Base-by-base conservation (phyloP, 2,329 filamentous ascomycete species). In the Pyricularia sp. region DNA sequence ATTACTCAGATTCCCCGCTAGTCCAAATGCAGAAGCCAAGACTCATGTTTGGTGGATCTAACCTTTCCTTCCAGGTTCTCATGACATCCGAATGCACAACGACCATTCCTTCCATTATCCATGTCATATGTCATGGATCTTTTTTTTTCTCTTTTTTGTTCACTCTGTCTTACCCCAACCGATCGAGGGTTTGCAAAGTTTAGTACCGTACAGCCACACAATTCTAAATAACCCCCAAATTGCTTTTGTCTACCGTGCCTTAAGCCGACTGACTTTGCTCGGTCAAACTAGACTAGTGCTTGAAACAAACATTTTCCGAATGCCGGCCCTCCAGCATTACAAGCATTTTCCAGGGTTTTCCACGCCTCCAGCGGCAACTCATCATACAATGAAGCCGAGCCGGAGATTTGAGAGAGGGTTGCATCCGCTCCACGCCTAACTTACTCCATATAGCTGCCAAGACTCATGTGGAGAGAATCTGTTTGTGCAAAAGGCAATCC, bases 21-120 rank as follows among this genome's bases (percentile, higher is more conserved):
- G 64, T 36, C 64, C 64, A 50, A 30, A 65, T 50, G n/a, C n/a
- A 33, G 68, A 28, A 71, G 72, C 72, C 72, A 74, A 76, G 72
- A 73, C 42, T 69, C 74, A 75, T n/a, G 33, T 23, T n/a, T 64
- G 64, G 64, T 50, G 42, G 42, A 7, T 50, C 42, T 17, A 50
- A n/a, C 20, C 42, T 50, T n/a, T 50, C 42, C 42, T 50, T n/a
- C 17, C 20, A 50, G 42, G 42, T 50, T 20, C 42, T 50, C 42
- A 50, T 50, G 42, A 50, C 42, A 50, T 50, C 42, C 20, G 20
- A 50, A 50, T 50, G 42, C 42, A 9, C 20, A n/a, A 50, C 17
- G 42, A 50, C 42, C n/a, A n/a, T 7, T n/a, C 17, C 42, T 50
- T 36, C 12, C 33, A 36, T 36, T 12, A 36, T 36, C 42, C 42